Evolutionary conservation across 371 early-diverging fungal genomes (phyloP).

Genomic region (Mucor plumbeus): DNA sequence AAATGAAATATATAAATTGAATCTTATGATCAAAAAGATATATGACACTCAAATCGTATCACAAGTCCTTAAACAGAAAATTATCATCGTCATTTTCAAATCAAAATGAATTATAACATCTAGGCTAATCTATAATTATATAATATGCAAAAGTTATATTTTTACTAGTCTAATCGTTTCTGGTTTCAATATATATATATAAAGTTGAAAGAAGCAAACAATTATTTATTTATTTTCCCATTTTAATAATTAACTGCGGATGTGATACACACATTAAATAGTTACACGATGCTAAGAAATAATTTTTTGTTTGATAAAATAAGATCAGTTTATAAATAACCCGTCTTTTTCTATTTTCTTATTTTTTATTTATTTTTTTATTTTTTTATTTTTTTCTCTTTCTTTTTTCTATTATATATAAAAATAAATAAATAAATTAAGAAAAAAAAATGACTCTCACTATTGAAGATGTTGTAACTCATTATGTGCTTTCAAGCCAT

Average conservation of each 20-base stretch:
- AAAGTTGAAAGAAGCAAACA: background rate
- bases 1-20: background rate
- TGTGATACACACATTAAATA: background rate
- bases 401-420: conserved; percentile 12
- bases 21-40: background rate
- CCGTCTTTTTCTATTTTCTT: conserved; percentile 12
- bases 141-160: too few relatives aligned
- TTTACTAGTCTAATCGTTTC: too few relatives aligned
- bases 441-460: conserved; percentile 28
- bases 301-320: conserved; percentile 2
- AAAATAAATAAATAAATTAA: background rate
- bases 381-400: conserved; percentile 1
- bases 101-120: background rate
- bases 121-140: too few relatives aligned
- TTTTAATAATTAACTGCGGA: conserved; percentile 24
- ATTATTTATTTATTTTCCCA: conserved; percentile 14
- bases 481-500: conserved; percentile 41
- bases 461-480: conserved; percentile 39
- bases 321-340: conserved; percentile 1
- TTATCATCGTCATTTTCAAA: background rate
- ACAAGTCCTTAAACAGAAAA: background rate
- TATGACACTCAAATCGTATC: background rate
- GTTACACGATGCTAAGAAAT: conserved; percentile 18
- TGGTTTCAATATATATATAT: too few relatives aligned
- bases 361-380: conserved; percentile 16